Percentiles rank a stretch among this genome's conserved stretches.
These are phyloP conservation scores for Falciphora oryzae DNA, from an alignment of 2,329 filamentous ascomycete species.

Conservation along the genomic window DNA sequence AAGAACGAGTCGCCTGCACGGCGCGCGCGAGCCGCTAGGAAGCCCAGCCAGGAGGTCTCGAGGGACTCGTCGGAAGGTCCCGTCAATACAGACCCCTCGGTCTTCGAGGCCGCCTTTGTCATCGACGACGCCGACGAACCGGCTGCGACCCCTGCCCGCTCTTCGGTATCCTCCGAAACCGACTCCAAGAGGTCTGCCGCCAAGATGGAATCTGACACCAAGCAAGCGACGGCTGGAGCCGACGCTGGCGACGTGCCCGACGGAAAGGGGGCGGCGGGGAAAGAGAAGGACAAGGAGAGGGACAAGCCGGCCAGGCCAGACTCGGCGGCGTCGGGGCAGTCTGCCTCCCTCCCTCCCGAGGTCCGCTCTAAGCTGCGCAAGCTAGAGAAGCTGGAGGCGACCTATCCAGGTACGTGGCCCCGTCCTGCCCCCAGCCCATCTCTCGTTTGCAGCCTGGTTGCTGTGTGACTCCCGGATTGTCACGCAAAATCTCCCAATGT, in stretches of 20 bases:
- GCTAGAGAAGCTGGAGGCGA: slow-evolving; percentile 82
- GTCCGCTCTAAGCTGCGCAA: slow-evolving; percentile 71
- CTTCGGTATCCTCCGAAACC: background rate
- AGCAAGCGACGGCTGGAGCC: too few species aligned
- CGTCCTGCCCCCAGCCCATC: background rate
- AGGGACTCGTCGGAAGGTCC: slow-evolving; percentile 31
- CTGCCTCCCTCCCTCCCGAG: slow-evolving; percentile 55
- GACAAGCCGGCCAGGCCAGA: background rate
- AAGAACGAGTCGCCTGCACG: slow-evolving; percentile 28
- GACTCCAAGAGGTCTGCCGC: slow-evolving; percentile 6
- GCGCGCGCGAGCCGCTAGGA: slow-evolving; percentile 35
- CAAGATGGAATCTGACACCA: slow-evolving; percentile 9
- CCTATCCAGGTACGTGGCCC: slow-evolving; percentile 52
- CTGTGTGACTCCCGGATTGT: slow-evolving; percentile 9
- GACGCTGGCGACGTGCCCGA: background rate
- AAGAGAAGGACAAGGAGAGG: slow-evolving; percentile 9
- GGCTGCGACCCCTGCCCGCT: slow-evolving; percentile 36
- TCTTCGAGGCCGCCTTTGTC: slow-evolving; percentile 81
- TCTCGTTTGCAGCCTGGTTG: background rate
- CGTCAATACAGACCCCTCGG: slow-evolving; percentile 70
- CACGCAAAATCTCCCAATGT: slow-evolving; percentile 5
- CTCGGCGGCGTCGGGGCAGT: slow-evolving; percentile 10
- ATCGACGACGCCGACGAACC: slow-evolving; percentile 75
- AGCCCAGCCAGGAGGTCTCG: slow-evolving; percentile 29
- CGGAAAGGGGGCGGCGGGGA: background rate